A percentile compares a stretch with the other conserved stretches of the same genome.
These are phyloP conservation scores for Pestalotiopsis sp. DNA, from an alignment of 2,329 filamentous ascomycete species.

Conservation along the genomic window DNA sequence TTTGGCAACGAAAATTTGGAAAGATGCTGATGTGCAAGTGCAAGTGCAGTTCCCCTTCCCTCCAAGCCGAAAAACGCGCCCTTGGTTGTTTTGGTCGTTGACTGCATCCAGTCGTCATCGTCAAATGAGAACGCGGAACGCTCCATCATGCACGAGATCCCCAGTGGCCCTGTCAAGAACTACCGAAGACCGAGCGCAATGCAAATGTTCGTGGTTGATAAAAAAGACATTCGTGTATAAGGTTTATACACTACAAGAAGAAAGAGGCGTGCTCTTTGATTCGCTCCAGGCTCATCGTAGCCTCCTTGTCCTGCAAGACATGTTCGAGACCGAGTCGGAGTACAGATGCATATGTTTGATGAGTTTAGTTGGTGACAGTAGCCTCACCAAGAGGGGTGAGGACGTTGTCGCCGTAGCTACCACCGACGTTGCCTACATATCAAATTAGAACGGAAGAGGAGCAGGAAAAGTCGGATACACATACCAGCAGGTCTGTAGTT, in stretches of 20 bases:
- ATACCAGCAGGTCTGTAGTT: constrained; percentile 80
- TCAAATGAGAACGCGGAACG: constrained; percentile 12
- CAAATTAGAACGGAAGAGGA: not conserved
- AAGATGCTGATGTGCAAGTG: constrained; percentile 11
- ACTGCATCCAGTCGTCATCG: constrained; percentile 17
- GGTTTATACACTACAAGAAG: constrained; percentile 15
- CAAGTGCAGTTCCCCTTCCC: not conserved
- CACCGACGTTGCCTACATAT: constrained; percentile 53
- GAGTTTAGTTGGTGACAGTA: constrained; percentile 22
- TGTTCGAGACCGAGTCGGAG: not conserved
- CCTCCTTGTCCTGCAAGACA: constrained; percentile 15
- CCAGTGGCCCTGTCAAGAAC: not conserved
- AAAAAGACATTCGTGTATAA: constrained; percentile 13
- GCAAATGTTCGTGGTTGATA: constrained; percentile 12
- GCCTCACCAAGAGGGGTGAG: constrained; percentile 40
- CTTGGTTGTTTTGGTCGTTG: constrained; percentile 10
- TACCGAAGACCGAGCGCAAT: constrained; percentile 3
- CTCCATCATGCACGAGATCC: constrained; percentile 14
- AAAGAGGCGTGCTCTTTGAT: constrained; percentile 9
- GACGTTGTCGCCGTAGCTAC: constrained; percentile 54
- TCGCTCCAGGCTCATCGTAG: constrained; percentile 11
- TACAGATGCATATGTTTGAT: not conserved
- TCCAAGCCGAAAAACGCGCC: constrained; percentile 7
- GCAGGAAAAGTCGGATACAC: constrained; percentile 27
- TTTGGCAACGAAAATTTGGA: constrained; percentile 13